A percentile compares a stretch with the other conserved stretches of the same genome.
Conservation (phyloP, 2,329 filamentous ascomycete genomes). For the Epichloe uncinata region DNA sequence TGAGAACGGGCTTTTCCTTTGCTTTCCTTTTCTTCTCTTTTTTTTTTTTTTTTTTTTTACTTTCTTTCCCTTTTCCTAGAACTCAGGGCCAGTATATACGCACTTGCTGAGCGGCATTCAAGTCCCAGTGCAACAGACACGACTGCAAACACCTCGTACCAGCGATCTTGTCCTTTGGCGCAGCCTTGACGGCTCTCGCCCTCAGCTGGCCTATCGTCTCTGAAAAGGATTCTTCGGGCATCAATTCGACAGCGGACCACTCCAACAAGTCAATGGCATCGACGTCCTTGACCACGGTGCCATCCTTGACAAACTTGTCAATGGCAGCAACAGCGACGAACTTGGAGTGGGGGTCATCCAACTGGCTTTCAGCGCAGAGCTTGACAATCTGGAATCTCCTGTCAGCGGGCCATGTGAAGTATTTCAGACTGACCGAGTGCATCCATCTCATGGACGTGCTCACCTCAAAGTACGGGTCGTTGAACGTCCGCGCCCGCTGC, state of each 20-base stretch:
- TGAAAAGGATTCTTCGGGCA: constrained; percentile 27
- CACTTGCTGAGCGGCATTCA: constrained; percentile 44
- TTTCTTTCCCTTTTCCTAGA: not conserved
- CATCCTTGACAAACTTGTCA: constrained; percentile 33
- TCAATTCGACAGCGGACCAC: constrained; percentile 32
- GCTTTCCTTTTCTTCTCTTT: not conserved
- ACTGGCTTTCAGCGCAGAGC: constrained; percentile 36
- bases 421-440: too few species aligned
- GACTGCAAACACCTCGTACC: constrained; percentile 34
- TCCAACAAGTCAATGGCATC: constrained; percentile 41
- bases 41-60: too few species aligned
- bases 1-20: too few species aligned
- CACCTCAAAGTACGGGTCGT: constrained; percentile 45
- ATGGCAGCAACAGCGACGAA: constrained; percentile 30
- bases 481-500: constrained; percentile 33
- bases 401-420: constrained; percentile 1
- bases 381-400: constrained; percentile 26
- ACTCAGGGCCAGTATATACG: not conserved
- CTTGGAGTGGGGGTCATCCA: constrained; percentile 35
- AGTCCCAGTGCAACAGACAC: constrained; percentile 41
- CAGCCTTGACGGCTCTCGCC: constrained; percentile 36
- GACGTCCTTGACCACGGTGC: constrained; percentile 32
- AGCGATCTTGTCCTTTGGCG: constrained; percentile 30
- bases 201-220: constrained; percentile 37
- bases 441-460: not conserved